Conservation (phyloP, 768 basidiomycete species). For the Tylopilus intermedius region DNA sequence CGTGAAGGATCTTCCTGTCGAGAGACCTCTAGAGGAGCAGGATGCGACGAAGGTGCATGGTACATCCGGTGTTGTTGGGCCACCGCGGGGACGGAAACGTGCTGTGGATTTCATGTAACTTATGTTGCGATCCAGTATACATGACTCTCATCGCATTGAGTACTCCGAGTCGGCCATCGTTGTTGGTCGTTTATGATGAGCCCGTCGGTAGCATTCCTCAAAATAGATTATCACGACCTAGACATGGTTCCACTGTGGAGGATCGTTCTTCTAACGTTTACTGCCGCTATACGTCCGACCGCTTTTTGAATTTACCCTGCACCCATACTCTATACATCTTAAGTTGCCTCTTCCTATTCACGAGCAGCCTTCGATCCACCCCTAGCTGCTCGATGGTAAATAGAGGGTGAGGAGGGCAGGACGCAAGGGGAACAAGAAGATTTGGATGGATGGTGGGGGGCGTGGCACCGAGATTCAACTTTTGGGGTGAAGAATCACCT, state of each 20-base stretch:
- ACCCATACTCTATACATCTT: constrained; percentile 99
- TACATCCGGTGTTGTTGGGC: constrained; percentile 21
- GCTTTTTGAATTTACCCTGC: constrained; percentile 76
- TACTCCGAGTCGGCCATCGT: not conserved
- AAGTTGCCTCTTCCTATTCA: constrained; percentile 89
- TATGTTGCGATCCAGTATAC: not conserved
- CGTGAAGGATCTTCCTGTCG: constrained; percentile 34
- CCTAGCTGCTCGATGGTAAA: constrained; percentile 84
- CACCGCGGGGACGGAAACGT: constrained; percentile 51
- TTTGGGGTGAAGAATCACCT: constrained; percentile 1
- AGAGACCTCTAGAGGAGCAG: constrained; percentile 10
- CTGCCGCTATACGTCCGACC: not conserved
- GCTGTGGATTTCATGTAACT: constrained; percentile 72
- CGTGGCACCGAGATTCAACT: not conserved
- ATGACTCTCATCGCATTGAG: not conserved
- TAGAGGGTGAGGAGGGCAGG: constrained; percentile 47
- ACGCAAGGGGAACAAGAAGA: constrained; percentile 27
- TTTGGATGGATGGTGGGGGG: constrained; percentile 31
- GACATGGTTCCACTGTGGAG: not conserved
- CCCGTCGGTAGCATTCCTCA: not conserved
- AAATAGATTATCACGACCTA: not conserved
- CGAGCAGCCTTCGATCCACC: constrained; percentile 81
- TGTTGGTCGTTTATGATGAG: not conserved
- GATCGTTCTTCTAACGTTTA: not conserved
- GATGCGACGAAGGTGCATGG: constrained; percentile 11